Percentiles rank a stretch among this genome's conserved stretches.
These are phyloP conservation scores for Leccinum imitatum DNA, from an alignment of 768 basidiomycete species.

Conservation along the genomic window DNA sequence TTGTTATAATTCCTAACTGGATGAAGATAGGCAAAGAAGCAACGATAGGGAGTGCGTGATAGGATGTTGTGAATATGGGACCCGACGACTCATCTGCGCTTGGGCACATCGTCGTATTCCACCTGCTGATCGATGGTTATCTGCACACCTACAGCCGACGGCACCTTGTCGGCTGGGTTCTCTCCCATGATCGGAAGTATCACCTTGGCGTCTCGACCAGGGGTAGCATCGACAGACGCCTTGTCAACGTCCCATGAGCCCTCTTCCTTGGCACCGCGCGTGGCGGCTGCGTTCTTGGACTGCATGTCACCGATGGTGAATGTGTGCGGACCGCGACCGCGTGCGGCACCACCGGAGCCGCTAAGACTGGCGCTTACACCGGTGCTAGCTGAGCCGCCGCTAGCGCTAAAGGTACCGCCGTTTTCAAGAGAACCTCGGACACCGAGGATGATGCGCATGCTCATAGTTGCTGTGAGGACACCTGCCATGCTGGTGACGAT, in stretches of 20 bases:
- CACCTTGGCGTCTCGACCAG: conserved; percentile 37
- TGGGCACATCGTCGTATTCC: conserved; percentile 42
- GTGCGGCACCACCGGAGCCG: conserved; percentile 22
- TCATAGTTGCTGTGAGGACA: conserved; percentile 85
- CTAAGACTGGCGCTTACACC: conserved; percentile 46
- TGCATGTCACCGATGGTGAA: conserved; percentile 53
- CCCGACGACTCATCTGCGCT: conserved; percentile 14
- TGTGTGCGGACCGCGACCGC: conserved; percentile 29
- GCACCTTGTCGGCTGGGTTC: conserved; percentile 23
- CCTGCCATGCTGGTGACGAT: conserved; percentile 85
- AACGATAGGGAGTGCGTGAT: background rate
- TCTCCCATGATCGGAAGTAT: conserved; percentile 35
- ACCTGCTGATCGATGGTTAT: conserved; percentile 58
- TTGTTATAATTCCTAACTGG: conserved; percentile 1
- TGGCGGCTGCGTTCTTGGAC: conserved; percentile 49
- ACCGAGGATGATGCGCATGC: conserved; percentile 80
- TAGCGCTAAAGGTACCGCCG: conserved; percentile 70
- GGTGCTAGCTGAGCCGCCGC: conserved; percentile 41
- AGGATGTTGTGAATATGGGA: background rate
- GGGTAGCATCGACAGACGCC: conserved; percentile 38
- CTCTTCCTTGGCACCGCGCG: conserved; percentile 42
- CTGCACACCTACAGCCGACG: conserved; percentile 47
- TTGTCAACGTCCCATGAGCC: conserved; percentile 36
- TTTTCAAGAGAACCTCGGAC: conserved; percentile 72
- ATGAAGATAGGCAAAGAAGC: background rate